Evolutionary conservation across 345 rosid species (phyloP), one percentile per base, ranked within the genome.

Genomic region (Hibiscus tridactylites): DNA sequence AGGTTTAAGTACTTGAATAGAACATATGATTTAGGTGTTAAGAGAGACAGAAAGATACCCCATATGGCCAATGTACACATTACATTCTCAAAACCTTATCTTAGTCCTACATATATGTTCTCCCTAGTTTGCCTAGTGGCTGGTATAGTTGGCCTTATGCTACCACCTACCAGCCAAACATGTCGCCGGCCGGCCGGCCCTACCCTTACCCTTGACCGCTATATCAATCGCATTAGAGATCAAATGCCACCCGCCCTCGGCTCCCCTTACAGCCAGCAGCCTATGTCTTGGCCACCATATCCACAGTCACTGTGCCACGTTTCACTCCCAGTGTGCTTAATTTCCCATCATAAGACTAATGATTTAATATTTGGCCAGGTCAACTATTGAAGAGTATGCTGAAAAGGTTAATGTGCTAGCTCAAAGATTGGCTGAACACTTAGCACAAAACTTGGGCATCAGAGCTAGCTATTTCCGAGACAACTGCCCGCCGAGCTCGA

Each of bases 371-470:
- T 61, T 73, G 53, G 65, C 15, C 80, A 89, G 95, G 71, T 70
- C 82, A 26, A 79, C 79, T 7, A 62, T 86, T 12, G 82, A 76
- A 72, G 70, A 50, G 31, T 91, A 78, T 56, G 79, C 77, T 37
- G 71, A 33, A 68, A 79, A 71, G 66, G 79, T 81, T 17, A 76
- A 74, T 4, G 49, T 57, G 71, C 70, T 88, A 61, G 85, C 91
- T 24, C 78, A 85, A 79, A 77, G 9, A 35, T 19, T 91, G 71
- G 86, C 89, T 0, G 81, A 82, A 47, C 26, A 71, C 65, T 70
- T 91, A 46, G 91, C 78, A 5, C 77, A 83, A 17, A 73, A 78
- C 57, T 26, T 86, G 84, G 86, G 83, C 0, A 68, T 82, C 29
- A 78, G 68, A 44, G 53, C 87, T 1, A 76, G 44, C 26, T 86